Evolutionary conservation across 805 yeast genomes (phyloP).

Genomic region (Brettanomyces anomalus): DNA sequence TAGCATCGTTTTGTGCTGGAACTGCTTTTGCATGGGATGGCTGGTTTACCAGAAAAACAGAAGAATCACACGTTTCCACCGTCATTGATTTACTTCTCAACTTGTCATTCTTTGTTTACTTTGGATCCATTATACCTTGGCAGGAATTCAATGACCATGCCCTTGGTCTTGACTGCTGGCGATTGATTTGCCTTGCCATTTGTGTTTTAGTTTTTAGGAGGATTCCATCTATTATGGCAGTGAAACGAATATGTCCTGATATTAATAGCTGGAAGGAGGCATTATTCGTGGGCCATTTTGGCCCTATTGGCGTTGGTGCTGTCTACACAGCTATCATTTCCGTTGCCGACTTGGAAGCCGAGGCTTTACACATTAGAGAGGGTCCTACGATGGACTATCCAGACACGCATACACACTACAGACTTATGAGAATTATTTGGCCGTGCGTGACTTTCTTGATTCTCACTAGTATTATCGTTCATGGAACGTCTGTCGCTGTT

Average conservation of each 20-base stretch:
- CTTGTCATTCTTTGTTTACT: slow-evolving; percentile 57
- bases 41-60: slow-evolving; percentile 48
- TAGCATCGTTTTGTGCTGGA: slow-evolving; percentile 69
- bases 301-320: slow-evolving; percentile 55
- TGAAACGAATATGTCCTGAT: slow-evolving; percentile 53
- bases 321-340: slow-evolving; percentile 28
- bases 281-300: slow-evolving; percentile 64
- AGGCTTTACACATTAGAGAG: slow-evolving; percentile 27
- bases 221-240: slow-evolving; percentile 45
- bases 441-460: slow-evolving; percentile 46
- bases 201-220: slow-evolving; percentile 43
- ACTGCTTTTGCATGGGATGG: slow-evolving; percentile 72
- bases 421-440: slow-evolving; percentile 32
- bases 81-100: slow-evolving; percentile 58
- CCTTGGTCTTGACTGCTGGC: slow-evolving; percentile 43
- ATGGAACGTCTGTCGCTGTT: slow-evolving; percentile 53
- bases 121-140: slow-evolving; percentile 71
- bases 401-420: slow-evolving; percentile 16
- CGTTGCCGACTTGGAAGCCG: slow-evolving; percentile 26
- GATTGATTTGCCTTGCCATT: slow-evolving; percentile 41
- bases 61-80: slow-evolving; percentile 54
- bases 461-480: slow-evolving; percentile 47
- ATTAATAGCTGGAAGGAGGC: slow-evolving; percentile 61
- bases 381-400: slow-evolving; percentile 27
- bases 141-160: slow-evolving; percentile 38